These are phyloP conservation scores for Aspergillus clavatus DNA, from an alignment of 2,329 filamentous ascomycete species.

Conservation along the genomic window DNA sequence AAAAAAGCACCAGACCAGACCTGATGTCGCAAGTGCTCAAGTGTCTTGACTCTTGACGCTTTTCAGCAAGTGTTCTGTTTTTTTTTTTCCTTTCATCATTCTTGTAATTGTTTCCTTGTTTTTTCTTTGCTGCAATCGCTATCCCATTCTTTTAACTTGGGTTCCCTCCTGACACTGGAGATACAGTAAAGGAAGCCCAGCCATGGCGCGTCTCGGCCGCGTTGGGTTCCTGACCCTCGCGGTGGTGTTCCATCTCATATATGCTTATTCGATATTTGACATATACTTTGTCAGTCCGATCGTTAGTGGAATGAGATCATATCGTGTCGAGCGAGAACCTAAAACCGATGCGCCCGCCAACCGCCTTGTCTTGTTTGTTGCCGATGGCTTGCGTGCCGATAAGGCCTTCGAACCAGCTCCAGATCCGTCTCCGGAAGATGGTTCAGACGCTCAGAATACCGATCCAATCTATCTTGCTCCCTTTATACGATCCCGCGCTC, in stretches of 20 bases:
- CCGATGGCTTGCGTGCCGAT: conserved; percentile 94
- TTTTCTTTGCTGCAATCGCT: conserved; percentile 17
- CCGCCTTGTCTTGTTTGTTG: conserved; percentile 87
- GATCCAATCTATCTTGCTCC: conserved; percentile 76
- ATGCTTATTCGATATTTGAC: conserved; percentile 94
- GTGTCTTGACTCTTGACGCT: too few relatives aligned
- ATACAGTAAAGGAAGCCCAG: conserved; percentile 9
- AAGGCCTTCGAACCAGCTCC: conserved; percentile 94
- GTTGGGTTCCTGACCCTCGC: conserved; percentile 83
- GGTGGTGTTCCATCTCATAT: conserved; percentile 86
- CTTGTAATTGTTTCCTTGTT: conserved; percentile 1
- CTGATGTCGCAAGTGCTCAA: conserved; percentile 1
- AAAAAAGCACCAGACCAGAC: conserved; percentile 13
- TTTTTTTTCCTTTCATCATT: conserved; percentile 1
- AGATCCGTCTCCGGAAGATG: conserved; percentile 64
- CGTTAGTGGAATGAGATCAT: conserved; percentile 88
- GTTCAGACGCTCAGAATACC: conserved; percentile 19
- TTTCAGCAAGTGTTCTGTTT: background rate
- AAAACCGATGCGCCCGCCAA: conserved; percentile 71
- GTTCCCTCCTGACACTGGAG: conserved; percentile 4
- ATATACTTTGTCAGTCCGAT: conserved; percentile 98
- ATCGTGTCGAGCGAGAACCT: conserved; percentile 60
- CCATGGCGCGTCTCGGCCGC: conserved; percentile 57
- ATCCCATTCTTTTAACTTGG: conserved; percentile 1
- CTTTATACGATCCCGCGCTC: conserved; percentile 81